Evolutionary conservation across 2,329 filamentous ascomycete species (phyloP).

Genomic region (Penicillium paneum): DNA sequence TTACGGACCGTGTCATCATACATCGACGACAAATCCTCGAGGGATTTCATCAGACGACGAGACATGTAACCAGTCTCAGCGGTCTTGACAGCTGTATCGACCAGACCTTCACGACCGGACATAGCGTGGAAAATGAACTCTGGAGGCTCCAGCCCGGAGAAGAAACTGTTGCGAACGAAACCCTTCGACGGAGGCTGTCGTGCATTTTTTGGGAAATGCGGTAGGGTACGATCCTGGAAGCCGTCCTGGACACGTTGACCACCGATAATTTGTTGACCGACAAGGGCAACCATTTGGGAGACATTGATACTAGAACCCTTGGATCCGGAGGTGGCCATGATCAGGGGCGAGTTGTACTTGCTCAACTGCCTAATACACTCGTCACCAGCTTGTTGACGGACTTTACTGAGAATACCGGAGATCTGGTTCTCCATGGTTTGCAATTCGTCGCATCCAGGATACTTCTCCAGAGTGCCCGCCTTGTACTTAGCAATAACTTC

Average conservation of each 20-base stretch:
- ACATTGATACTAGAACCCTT: slow-evolving; percentile 98
- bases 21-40: slow-evolving; percentile 88
- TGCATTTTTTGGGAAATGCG: slow-evolving; percentile 92
- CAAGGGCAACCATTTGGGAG: slow-evolving; percentile 95
- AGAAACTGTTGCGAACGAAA: slow-evolving; percentile 97
- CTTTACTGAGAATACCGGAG: slow-evolving; percentile 85
- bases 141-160: slow-evolving; percentile 80
- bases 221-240: slow-evolving; percentile 91
- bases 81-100: slow-evolving; percentile 98
- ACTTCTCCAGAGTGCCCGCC: slow-evolving; percentile 75
- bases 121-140: slow-evolving; percentile 99
- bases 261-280: slow-evolving; percentile 97
- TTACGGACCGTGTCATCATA: slow-evolving; percentile 96
- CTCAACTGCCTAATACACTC: slow-evolving; percentile 88
- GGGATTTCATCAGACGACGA: slow-evolving; percentile 91
- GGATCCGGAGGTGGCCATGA: slow-evolving; percentile 96
- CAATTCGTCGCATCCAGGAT: slow-evolving; percentile 85
- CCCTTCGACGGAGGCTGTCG: slow-evolving; percentile 92
- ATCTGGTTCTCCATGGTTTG: slow-evolving; percentile 87
- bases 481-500: slow-evolving; percentile 79
- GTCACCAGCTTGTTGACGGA: slow-evolving; percentile 85
- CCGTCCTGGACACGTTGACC: slow-evolving; percentile 90
- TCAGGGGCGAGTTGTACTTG: slow-evolving; percentile 84
- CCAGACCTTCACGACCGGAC: slow-evolving; percentile 94
- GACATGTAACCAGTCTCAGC: slow-evolving; percentile 99